Conservation (phyloP, 2,329 filamentous ascomycete species). For the Geosmithia putterillii region DNA sequence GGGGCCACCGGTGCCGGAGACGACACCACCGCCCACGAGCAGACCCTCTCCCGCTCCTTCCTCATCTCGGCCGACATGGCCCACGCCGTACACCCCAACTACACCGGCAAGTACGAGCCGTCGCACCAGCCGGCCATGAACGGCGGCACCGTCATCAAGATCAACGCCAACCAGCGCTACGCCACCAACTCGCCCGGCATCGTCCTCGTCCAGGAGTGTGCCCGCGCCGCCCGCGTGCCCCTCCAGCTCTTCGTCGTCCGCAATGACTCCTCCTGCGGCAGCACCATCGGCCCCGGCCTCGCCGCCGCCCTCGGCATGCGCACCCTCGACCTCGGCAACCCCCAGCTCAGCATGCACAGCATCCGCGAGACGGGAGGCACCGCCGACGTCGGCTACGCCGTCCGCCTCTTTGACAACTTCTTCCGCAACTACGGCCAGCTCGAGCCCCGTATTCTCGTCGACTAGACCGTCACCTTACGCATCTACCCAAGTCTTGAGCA, state of each 20-base stretch:
- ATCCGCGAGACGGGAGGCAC: constrained; percentile 87
- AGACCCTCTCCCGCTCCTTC: constrained; percentile 83
- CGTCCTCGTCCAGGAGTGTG: constrained; percentile 80
- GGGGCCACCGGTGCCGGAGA: constrained; percentile 46
- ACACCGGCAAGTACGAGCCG: constrained; percentile 78
- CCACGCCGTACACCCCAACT: constrained; percentile 92
- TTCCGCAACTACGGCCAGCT: constrained; percentile 74
- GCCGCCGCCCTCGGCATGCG: constrained; percentile 75
- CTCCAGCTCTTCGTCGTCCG: constrained; percentile 92
- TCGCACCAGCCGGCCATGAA: constrained; percentile 93
- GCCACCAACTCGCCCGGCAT: constrained; percentile 94
- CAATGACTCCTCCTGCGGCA: constrained; percentile 89
- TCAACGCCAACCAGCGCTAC: constrained; percentile 96
- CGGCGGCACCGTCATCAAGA: constrained; percentile 90
- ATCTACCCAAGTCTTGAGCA: too few species aligned
- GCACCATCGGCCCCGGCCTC: constrained; percentile 96
- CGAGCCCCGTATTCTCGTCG: constrained; percentile 72
- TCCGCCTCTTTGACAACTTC: constrained; percentile 79
- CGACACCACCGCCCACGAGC: constrained; percentile 75
- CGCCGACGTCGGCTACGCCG: constrained; percentile 75
- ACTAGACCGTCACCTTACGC: constrained; percentile 30
- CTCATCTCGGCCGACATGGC: constrained; percentile 96
- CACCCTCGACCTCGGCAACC: constrained; percentile 86
- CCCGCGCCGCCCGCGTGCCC: constrained; percentile 62
- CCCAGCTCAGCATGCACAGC: constrained; percentile 93